phyloP scores from a whole-genome alignment of 768 basidiomycete genomes.

The Boletus rubescentipes region DNA sequence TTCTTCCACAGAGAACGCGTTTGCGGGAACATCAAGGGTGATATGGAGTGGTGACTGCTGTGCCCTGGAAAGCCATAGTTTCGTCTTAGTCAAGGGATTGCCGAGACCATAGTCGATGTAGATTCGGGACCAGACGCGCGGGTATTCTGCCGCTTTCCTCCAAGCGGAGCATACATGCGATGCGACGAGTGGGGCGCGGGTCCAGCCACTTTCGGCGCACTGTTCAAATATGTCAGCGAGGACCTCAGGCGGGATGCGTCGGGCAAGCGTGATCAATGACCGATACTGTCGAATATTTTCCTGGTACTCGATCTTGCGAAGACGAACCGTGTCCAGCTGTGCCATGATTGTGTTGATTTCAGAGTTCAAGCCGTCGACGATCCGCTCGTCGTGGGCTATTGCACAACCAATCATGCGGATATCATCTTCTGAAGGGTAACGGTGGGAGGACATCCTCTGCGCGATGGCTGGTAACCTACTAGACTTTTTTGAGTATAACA shows the following conservation, averaged over 20 bases:
- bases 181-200: slow-evolving; percentile 50
- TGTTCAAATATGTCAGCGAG: slow-evolving; percentile 53
- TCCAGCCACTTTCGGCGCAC: slow-evolving; percentile 51
- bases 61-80: slow-evolving; percentile 52
- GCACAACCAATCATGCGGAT: slow-evolving; percentile 14
- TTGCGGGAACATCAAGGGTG: slow-evolving; percentile 39
- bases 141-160: slow-evolving; percentile 50
- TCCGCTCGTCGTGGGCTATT: slow-evolving; percentile 40
- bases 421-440: slow-evolving; percentile 22
- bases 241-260: slow-evolving; percentile 54
- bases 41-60: slow-evolving; percentile 43
- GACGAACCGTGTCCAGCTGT: slow-evolving; percentile 42
- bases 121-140: slow-evolving; percentile 58
- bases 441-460: slow-evolving; percentile 18
- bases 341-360: slow-evolving; percentile 43
- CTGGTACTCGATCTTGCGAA: slow-evolving; percentile 42
- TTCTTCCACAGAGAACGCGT: slow-evolving; percentile 30
- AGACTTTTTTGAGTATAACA: not conserved
- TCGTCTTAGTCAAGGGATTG: slow-evolving; percentile 42
- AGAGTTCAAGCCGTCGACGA: slow-evolving; percentile 40
- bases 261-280: slow-evolving; percentile 53
- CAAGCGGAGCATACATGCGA: slow-evolving; percentile 62
- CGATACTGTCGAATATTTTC: slow-evolving; percentile 43
- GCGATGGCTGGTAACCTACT: slow-evolving; percentile 10
- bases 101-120: slow-evolving; percentile 48